phyloP scores from a whole-genome alignment of 495 filamentous ascomycete genomes.

The Elasticomyces elasticus region DNA sequence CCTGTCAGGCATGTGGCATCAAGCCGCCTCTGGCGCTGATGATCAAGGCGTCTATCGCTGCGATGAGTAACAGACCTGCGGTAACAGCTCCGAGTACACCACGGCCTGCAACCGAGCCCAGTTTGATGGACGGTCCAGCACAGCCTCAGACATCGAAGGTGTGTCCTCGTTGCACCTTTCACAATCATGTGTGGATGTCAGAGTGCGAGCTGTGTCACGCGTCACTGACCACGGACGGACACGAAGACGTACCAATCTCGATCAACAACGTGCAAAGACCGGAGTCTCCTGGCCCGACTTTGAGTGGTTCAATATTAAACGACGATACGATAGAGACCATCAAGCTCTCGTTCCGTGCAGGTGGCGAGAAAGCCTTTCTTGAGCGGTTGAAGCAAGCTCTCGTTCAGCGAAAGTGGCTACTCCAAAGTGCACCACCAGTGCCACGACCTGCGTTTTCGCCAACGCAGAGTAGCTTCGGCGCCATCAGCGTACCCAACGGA shows the following conservation, averaged over 20 bases:
- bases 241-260: not conserved
- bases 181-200: constrained; percentile 78
- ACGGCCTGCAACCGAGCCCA: not conserved
- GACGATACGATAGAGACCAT: constrained; percentile 61
- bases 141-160: constrained; percentile 14
- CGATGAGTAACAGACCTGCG: constrained; percentile 26
- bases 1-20: constrained; percentile 89
- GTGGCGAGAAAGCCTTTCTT: constrained; percentile 82
- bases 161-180: constrained; percentile 88
- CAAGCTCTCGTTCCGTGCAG: constrained; percentile 82
- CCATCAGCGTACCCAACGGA: constrained; percentile 4
- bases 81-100: not conserved
- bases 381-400: constrained; percentile 79
- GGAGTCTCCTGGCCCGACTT: constrained; percentile 70
- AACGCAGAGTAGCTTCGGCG: not conserved
- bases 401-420: constrained; percentile 90
- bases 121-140: not conserved
- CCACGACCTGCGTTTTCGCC: constrained; percentile 46
- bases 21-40: constrained; percentile 74
- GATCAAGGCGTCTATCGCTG: constrained; percentile 69
- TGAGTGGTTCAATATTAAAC: constrained; percentile 30
- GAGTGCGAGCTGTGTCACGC: constrained; percentile 89
- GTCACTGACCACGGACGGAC: constrained; percentile 39
- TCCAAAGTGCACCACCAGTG: constrained; percentile 84
- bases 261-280: constrained; percentile 18